These are phyloP conservation scores for Crucihimalaya himalaica DNA, from an alignment of 345 rosid genomes.

Conservation along the genomic window DNA sequence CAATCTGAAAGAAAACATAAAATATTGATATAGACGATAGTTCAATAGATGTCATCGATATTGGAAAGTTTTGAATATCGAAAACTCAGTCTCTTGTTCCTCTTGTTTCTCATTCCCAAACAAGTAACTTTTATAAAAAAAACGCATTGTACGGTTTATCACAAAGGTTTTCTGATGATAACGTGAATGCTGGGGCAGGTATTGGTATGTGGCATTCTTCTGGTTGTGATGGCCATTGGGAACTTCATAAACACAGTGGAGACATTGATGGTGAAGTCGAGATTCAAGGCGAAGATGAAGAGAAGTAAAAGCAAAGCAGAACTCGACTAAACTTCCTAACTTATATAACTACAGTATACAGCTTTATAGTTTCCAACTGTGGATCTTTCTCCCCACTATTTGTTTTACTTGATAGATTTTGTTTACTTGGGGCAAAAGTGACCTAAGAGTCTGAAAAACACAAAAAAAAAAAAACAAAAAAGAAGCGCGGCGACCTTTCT, in stretches of 20 bases:
- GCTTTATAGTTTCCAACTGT: constrained; percentile 26
- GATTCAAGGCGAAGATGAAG: constrained; percentile 97
- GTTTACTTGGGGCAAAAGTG: constrained; percentile 31
- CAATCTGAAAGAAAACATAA: background rate
- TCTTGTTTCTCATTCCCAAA: constrained; percentile 9
- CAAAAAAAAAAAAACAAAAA: background rate
- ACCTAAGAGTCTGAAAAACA: constrained; percentile 6
- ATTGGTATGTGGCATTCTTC: constrained; percentile 69
- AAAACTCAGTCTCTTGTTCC: background rate
- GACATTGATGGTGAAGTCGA: constrained; percentile 80
- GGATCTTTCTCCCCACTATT: constrained; percentile 23
- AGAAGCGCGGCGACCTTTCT: background rate
- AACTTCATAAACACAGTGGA: constrained; percentile 85
- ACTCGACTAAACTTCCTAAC: constrained; percentile 43
- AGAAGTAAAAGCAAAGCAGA: constrained; percentile 81
- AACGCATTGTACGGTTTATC: background rate
- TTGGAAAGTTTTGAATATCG: background rate
- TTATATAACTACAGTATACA: constrained; percentile 30
- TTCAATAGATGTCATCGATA: background rate
- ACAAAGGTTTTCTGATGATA: background rate
- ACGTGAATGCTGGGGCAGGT: constrained; percentile 55
- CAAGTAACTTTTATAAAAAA: background rate
- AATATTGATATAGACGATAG: constrained; percentile 9
- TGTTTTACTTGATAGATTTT: constrained; percentile 29
- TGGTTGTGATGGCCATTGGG: constrained; percentile 91